Evolutionary conservation across 2,329 filamentous ascomycete species (phyloP).

Genomic region (Pyrenophora teres): DNA sequence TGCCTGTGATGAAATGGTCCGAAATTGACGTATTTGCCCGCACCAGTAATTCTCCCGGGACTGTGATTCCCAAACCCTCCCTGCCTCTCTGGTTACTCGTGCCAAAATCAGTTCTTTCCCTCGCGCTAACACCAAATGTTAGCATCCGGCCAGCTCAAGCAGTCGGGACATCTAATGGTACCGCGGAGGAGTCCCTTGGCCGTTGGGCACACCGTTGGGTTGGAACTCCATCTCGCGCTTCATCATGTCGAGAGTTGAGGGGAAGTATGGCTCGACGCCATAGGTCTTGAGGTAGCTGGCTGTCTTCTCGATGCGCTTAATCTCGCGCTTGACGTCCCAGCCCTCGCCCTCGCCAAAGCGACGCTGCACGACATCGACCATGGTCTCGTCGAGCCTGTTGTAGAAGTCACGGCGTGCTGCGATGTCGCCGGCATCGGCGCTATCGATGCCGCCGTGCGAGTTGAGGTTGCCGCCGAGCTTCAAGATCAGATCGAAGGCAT

Average conservation of each 20-base stretch:
- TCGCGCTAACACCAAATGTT: conserved; percentile 2
- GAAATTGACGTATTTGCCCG: too few species aligned
- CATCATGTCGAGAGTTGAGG: conserved; percentile 58
- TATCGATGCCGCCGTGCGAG: conserved; percentile 58
- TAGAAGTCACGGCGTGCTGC: conserved; percentile 57
- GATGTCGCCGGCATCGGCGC: conserved; percentile 55
- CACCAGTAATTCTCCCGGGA: too few species aligned
- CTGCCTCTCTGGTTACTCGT: too few species aligned
- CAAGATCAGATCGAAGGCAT: conserved; percentile 60
- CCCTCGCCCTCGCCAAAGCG: conserved; percentile 58
- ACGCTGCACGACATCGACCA: conserved; percentile 59
- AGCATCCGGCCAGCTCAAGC: conserved; percentile 20
- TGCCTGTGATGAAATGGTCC: too few species aligned
- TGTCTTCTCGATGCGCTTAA: conserved; percentile 62
- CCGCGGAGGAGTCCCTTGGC: conserved; percentile 41
- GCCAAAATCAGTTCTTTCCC: not conserved
- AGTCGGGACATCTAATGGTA: conserved; percentile 37
- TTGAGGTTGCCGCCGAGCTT: conserved; percentile 62
- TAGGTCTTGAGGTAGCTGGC: conserved; percentile 57
- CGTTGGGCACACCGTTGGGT: conserved; percentile 28
- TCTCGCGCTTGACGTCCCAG: conserved; percentile 58
- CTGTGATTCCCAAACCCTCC: too few species aligned
- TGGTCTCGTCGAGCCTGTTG: conserved; percentile 53
- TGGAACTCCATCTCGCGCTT: conserved; percentile 46
- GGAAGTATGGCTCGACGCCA: conserved; percentile 60